Conservation (phyloP, 345 rosid genomes). For the Salix udensis region DNA sequence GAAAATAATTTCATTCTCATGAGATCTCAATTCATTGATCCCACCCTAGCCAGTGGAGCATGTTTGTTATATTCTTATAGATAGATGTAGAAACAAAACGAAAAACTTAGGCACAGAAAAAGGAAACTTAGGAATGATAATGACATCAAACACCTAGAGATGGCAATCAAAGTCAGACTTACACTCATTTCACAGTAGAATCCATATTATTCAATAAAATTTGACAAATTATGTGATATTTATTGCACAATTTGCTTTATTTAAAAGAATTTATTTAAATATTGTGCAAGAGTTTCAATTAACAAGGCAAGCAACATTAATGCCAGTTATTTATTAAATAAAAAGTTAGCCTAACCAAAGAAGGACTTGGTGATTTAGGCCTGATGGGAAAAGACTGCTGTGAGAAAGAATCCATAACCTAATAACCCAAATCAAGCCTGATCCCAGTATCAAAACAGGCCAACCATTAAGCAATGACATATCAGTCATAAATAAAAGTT, state of each 20-base stretch:
- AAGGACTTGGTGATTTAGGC: background rate
- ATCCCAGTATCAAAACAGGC: background rate
- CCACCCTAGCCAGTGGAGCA: too few species aligned
- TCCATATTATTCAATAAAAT: background rate
- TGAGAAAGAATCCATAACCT: background rate
- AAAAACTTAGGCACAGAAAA: background rate
- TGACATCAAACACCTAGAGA: background rate
- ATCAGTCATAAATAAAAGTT: background rate
- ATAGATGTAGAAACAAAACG: too few species aligned
- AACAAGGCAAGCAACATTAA: background rate
- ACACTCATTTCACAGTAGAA: background rate
- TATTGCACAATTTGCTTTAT: background rate
- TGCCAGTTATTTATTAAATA: background rate
- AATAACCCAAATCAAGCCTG: background rate
- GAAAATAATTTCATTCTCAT: background rate
- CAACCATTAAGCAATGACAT: background rate
- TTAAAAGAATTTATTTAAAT: background rate
- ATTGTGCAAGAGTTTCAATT: background rate
- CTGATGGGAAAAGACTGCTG: background rate
- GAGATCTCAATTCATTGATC: background rate
- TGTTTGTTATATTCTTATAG: too few species aligned
- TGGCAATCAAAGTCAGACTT: background rate
- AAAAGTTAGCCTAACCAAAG: background rate
- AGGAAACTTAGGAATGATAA: background rate
- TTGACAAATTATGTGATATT: background rate